Conservation (phyloP, 2,329 filamentous ascomycete species). For the Harringtonia lauricola region DNA sequence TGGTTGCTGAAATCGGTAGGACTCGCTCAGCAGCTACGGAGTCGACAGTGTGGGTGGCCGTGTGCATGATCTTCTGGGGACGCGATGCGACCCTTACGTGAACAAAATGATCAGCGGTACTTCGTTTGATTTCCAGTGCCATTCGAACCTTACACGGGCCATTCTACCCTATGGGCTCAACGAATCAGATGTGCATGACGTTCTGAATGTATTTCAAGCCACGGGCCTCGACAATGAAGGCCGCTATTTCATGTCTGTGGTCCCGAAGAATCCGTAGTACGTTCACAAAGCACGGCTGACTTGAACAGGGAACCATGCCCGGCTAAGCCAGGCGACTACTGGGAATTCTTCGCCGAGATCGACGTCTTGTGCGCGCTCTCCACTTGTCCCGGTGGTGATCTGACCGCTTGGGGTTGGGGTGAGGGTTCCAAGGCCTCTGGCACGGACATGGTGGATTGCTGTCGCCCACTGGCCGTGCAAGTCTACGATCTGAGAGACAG, state of each 20-base stretch:
- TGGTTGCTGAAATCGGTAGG: conserved; percentile 19
- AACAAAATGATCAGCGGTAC: conserved; percentile 61
- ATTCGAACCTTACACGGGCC: conserved; percentile 68
- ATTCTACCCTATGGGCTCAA: conserved; percentile 56
- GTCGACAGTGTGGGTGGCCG: conserved; percentile 51
- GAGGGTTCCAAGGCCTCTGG: conserved; percentile 38
- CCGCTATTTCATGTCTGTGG: conserved; percentile 60
- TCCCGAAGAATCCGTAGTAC: background rate
- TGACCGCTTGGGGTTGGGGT: conserved; percentile 74
- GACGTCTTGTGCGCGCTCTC: conserved; percentile 46
- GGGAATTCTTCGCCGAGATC: conserved; percentile 74
- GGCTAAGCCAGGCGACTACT: conserved; percentile 42
- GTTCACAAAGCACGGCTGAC: background rate
- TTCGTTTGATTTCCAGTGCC: conserved; percentile 72
- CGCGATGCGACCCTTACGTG: conserved; percentile 76
- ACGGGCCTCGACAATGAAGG: conserved; percentile 64
- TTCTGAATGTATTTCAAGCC: conserved; percentile 79
- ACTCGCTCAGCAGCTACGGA: conserved; percentile 54
- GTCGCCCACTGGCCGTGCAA: conserved; percentile 63
- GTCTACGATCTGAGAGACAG: conserved; percentile 32
- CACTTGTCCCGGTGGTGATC: conserved; percentile 71
- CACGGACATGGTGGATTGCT: conserved; percentile 58
- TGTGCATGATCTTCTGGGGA: conserved; percentile 72
- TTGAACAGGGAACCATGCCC: conserved; percentile 31
- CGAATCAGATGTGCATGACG: conserved; percentile 72